Percentiles rank a stretch among this genome's conserved stretches.
Conservation (phyloP, 208 protist genomes). For the Crithidia brevicula region DNA sequence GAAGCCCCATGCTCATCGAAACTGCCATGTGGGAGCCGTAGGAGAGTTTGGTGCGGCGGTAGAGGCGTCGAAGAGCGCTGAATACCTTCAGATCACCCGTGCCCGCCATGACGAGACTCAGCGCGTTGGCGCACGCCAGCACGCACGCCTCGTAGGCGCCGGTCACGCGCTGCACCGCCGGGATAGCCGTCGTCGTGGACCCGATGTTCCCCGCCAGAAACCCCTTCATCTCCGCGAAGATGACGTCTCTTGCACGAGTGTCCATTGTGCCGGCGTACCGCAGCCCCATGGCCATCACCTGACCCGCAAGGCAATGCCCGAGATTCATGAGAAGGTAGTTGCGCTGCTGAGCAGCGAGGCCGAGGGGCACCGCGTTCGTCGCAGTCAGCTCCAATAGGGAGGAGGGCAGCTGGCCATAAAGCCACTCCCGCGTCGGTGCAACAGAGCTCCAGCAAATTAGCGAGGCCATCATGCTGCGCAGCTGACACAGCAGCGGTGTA, state of each 20-base stretch:
- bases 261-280: slow-evolving; percentile 85
- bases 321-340: slow-evolving; percentile 82
- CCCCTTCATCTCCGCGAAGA: slow-evolving; percentile 70
- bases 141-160: slow-evolving; percentile 80
- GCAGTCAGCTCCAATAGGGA: slow-evolving; percentile 40
- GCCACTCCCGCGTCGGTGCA: slow-evolving; percentile 53
- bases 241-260: slow-evolving; percentile 46
- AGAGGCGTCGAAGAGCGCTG: slow-evolving; percentile 67
- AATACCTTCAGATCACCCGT: slow-evolving; percentile 89
- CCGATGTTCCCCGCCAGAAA: slow-evolving; percentile 72
- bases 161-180: slow-evolving; percentile 67
- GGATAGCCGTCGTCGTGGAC: slow-evolving; percentile 48
- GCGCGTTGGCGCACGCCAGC: slow-evolving; percentile 65
- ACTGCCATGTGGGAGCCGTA: slow-evolving; percentile 96
- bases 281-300: slow-evolving; percentile 73
- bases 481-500: slow-evolving; percentile 68
- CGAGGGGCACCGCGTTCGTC: background rate
- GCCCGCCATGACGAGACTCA: slow-evolving; percentile 93
- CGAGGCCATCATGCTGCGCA: slow-evolving; percentile 78
- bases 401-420: slow-evolving; percentile 51
- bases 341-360: slow-evolving; percentile 58
- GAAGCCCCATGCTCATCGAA: slow-evolving; percentile 93
- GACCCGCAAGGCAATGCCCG: slow-evolving; percentile 76
- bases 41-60: slow-evolving; percentile 53
- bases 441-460: slow-evolving; percentile 70